Percentiles rank a stretch among this genome's conserved stretches.
Evolutionary conservation across 805 yeast species (phyloP).

Genomic region (Maudiozyma serrabonitensis): DNA sequence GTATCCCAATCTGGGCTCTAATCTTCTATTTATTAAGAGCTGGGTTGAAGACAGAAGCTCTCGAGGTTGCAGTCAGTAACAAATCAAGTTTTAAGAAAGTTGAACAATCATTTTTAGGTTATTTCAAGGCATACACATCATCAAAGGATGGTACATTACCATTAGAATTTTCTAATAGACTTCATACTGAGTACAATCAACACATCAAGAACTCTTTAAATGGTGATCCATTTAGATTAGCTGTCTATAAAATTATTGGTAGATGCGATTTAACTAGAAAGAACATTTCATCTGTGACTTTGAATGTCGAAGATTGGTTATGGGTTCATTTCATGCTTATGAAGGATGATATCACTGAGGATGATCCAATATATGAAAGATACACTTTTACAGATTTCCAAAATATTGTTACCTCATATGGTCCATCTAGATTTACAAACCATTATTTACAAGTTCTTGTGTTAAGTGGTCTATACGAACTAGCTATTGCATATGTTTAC

Average conservation of each 20-base stretch:
- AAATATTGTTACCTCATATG: conserved; percentile 57
- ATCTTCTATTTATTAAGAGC: conserved; percentile 77
- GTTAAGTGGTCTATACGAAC: conserved; percentile 71
- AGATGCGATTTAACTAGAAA: conserved; percentile 68
- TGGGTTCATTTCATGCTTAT: conserved; percentile 85
- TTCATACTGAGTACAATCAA: conserved; percentile 75
- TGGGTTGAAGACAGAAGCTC: conserved; percentile 73
- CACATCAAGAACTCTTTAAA: conserved; percentile 58
- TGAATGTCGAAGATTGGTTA: conserved; percentile 89
- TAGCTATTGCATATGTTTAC: conserved; percentile 52
- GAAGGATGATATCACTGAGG: conserved; percentile 41
- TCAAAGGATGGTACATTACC: conserved; percentile 48
- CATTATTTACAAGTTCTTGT: conserved; percentile 65
- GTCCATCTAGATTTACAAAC: conserved; percentile 62
- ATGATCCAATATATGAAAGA: conserved; percentile 53
- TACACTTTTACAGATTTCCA: conserved; percentile 72
- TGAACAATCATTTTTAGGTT: conserved; percentile 75
- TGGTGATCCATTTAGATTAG: conserved; percentile 83
- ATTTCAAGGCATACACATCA: conserved; percentile 60
- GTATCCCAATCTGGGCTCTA: conserved; percentile 90
- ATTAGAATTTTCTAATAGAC: conserved; percentile 54
- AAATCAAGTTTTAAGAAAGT: conserved; percentile 70
- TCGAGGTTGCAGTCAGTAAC: conserved; percentile 53
- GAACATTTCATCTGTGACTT: conserved; percentile 56
- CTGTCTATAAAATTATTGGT: conserved; percentile 87